phyloP scores from a whole-genome alignment of 352 stramenopile species.

The Pythium dissimile region DNA sequence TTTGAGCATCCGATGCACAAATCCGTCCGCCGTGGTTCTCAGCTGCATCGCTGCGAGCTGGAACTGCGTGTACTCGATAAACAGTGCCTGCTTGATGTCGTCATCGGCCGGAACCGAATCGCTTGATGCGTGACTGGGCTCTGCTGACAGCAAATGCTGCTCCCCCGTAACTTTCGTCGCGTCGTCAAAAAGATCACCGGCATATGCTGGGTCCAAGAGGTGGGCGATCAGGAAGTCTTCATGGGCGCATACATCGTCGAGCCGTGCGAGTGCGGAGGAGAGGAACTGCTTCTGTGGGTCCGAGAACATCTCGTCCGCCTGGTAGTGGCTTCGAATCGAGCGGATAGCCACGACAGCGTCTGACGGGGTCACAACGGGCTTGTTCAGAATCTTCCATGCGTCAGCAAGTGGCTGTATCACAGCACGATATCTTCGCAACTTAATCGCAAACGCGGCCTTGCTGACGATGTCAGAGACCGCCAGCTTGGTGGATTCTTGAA shows the following conservation, averaged over 20 bases:
- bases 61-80: slow-evolving; percentile 45
- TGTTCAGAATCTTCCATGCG: neutral
- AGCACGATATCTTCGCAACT: neutral
- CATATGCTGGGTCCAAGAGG: slow-evolving; percentile 41
- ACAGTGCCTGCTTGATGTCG: slow-evolving; percentile 31
- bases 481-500: no score
- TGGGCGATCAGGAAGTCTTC: slow-evolving; percentile 28
- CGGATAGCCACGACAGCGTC: slow-evolving; percentile 34
- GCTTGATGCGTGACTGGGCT: slow-evolving; percentile 4
- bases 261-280: slow-evolving; percentile 18
- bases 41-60: slow-evolving; percentile 32
- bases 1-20: slow-evolving; percentile 41
- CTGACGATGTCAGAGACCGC: no score
- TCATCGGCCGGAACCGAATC: neutral
- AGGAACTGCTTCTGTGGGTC: slow-evolving; percentile 27
- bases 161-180: slow-evolving; percentile 33
- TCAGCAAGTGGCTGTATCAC: neutral
- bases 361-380: slow-evolving; percentile 9
- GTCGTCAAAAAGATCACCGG: slow-evolving; percentile 32
- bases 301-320: slow-evolving; percentile 16
- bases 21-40: slow-evolving; percentile 29
- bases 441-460: neutral
- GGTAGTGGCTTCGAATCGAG: slow-evolving; percentile 23
- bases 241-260: slow-evolving; percentile 20
- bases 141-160: slow-evolving; percentile 23